phyloP scores from a whole-genome alignment of 75 land plant species.

The Adiantum capillusveneris region DNA sequence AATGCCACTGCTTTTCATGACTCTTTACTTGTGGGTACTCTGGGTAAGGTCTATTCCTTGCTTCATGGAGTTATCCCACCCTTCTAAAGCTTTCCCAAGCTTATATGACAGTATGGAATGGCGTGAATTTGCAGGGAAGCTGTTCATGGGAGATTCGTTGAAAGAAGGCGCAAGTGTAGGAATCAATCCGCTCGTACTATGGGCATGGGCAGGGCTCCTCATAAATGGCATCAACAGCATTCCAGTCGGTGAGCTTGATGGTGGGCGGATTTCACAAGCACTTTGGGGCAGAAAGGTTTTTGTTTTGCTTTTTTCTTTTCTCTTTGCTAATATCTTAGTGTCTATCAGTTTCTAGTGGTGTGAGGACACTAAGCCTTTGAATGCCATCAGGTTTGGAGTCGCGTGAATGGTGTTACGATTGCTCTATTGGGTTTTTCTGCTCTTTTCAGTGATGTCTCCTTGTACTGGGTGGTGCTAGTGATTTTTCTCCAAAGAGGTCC shows the following conservation, averaged over 20 bases:
- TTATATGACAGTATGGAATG: no score
- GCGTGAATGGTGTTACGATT: constrained; percentile 49
- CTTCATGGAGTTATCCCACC: no score
- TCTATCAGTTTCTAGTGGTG: no score
- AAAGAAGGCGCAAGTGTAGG: constrained; percentile 72
- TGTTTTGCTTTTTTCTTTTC: no score
- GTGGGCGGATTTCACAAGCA: constrained; percentile 79
- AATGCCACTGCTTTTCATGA: constrained; percentile 77
- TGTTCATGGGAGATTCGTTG: constrained; percentile 68
- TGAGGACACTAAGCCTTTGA: no score
- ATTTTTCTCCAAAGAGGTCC: constrained; percentile 91
- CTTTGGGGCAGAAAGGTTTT: constrained; percentile 98
- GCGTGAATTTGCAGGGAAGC: constrained; percentile 68
- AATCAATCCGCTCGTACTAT: constrained; percentile 68
- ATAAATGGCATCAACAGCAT: constrained; percentile 95
- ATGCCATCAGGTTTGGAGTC: constrained; percentile 73
- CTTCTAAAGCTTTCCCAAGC: no score
- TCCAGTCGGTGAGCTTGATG: constrained; percentile 93
- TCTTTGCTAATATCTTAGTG: no score
- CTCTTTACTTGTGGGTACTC: constrained; percentile 74
- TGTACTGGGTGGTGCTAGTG: constrained; percentile 81
- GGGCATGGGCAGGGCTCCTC: constrained; percentile 93
- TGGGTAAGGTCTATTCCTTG: constrained; percentile 41
- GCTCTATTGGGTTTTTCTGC: constrained; percentile 72
- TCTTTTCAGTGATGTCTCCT: constrained; percentile 74